These are phyloP conservation scores for Moesziomyces globuligerus DNA, from an alignment of 1,284 basidiomycete species.

Conservation along the genomic window DNA sequence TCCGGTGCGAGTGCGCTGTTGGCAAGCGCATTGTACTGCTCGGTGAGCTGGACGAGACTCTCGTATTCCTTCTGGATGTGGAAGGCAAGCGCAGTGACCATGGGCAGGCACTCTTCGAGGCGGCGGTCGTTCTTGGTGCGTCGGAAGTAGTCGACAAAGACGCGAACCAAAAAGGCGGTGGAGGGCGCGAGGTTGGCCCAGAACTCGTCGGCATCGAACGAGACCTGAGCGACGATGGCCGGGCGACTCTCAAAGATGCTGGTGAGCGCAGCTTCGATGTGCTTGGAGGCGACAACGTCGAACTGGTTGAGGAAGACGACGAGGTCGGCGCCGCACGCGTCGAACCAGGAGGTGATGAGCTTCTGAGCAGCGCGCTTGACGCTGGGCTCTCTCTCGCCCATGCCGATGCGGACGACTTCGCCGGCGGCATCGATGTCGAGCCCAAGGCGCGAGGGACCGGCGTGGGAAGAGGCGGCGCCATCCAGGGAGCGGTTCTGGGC, in stretches of 20 bases:
- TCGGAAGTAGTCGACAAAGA: conserved; percentile 85
- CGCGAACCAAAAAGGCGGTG: conserved; percentile 82
- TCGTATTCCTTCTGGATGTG: conserved; percentile 76
- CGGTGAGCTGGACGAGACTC: conserved; percentile 44
- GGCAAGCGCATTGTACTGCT: conserved; percentile 40
- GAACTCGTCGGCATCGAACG: conserved; percentile 78
- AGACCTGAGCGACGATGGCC: conserved; percentile 72
- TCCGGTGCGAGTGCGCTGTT: conserved; percentile 27
- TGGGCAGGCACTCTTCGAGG: conserved; percentile 82
- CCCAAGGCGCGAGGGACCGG: conserved; percentile 50
- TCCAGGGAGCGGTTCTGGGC: conserved; percentile 22
- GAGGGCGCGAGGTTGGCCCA: conserved; percentile 83
- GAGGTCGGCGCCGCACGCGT: conserved; percentile 53
- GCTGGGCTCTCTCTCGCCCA: conserved; percentile 85
- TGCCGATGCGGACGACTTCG: conserved; percentile 72
- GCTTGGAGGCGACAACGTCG: conserved; percentile 73
- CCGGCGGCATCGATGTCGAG: conserved; percentile 47
- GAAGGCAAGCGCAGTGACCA: conserved; percentile 89
- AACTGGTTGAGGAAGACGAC: conserved; percentile 75
- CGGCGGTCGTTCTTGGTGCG: conserved; percentile 73
- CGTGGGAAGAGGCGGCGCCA: conserved; percentile 16
- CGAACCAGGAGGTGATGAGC: conserved; percentile 60
- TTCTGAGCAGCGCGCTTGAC: conserved; percentile 83
- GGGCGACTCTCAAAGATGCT: conserved; percentile 75
- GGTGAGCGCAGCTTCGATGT: conserved; percentile 76